phyloP scores from a whole-genome alignment of 2,329 filamentous ascomycete species.

The Talaromyces sp. region DNA sequence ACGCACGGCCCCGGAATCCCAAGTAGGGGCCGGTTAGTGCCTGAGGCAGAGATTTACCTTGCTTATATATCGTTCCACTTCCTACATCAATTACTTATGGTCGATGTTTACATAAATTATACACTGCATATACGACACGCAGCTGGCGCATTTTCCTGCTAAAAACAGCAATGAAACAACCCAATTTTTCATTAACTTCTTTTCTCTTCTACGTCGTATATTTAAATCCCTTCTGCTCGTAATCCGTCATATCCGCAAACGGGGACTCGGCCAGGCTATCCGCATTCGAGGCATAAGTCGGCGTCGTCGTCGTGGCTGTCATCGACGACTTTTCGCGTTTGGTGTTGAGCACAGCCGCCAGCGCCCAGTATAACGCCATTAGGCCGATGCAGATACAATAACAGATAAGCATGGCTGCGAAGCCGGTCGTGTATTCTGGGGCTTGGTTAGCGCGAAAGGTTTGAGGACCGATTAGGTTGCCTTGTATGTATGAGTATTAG shows the following conservation, averaged over 20 bases:
- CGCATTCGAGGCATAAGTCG: constrained; percentile 1
- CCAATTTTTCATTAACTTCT: not conserved
- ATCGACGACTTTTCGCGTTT: constrained; percentile 2
- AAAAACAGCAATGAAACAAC: not conserved
- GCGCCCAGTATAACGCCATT: constrained; percentile 25
- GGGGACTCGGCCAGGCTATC: constrained; percentile 8
- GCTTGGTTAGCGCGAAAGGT: constrained; percentile 35
- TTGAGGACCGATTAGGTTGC: constrained; percentile 39
- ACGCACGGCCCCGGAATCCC: no score
- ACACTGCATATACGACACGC: not conserved
- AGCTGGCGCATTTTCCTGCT: not conserved
- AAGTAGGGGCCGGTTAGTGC: no score
- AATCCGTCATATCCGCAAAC: constrained; percentile 22
- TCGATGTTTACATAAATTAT: not conserved
- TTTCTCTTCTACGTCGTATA: constrained; percentile 22
- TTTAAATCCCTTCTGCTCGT: constrained; percentile 18
- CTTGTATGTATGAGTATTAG: not conserved
- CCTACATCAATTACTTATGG: no score
- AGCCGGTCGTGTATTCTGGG: constrained; percentile 32
- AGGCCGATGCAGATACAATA: constrained; percentile 29
- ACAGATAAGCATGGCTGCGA: constrained; percentile 30
- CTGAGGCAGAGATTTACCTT: no score
- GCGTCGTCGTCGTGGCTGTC: constrained; percentile 1
- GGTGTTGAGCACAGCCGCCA: constrained; percentile 17
- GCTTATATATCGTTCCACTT: no score